A percentile compares a stretch with the other conserved stretches of the same genome.
Conservation (phyloP, 208 protist genomes). For the Naegleria fowleri region DNA sequence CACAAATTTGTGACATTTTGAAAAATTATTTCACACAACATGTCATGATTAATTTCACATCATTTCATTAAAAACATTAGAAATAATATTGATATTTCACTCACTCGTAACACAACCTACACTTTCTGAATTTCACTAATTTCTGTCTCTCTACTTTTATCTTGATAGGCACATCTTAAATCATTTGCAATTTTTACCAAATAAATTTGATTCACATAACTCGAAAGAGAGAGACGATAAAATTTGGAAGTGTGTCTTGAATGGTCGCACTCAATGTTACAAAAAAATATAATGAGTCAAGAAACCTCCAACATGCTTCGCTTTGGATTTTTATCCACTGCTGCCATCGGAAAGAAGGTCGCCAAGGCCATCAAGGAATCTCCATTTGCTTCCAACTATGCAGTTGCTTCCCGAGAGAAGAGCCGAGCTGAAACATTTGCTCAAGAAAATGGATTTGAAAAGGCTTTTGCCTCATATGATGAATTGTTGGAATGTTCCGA, state of each 20-base stretch:
- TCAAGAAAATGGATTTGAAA: neutral
- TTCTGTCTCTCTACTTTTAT: neutral
- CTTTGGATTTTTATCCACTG: constrained; percentile 14
- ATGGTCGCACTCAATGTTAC: too few relatives aligned
- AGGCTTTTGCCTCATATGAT: constrained; percentile 25
- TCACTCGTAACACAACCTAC: neutral
- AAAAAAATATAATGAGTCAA: neutral
- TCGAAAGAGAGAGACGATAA: neutral
- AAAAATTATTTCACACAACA: too few relatives aligned
- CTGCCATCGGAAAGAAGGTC: neutral
- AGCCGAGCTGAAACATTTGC: constrained; percentile 10
- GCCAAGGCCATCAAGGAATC: neutral
- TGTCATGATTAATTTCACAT: too few relatives aligned
- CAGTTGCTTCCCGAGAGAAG: neutral
- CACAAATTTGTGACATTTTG: too few relatives aligned
- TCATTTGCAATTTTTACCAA: neutral
- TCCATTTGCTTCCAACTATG: too few relatives aligned
- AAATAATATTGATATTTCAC: too few relatives aligned
- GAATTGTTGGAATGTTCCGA: constrained; percentile 25
- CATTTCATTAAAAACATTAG: too few relatives aligned
- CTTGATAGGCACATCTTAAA: neutral
- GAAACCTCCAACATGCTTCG: too few relatives aligned
- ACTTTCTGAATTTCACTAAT: neutral
- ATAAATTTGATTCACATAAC: neutral
- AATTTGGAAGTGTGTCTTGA: neutral